Conservation (phyloP, 2,329 filamentous ascomycete species). For the Bisporella sp. region DNA sequence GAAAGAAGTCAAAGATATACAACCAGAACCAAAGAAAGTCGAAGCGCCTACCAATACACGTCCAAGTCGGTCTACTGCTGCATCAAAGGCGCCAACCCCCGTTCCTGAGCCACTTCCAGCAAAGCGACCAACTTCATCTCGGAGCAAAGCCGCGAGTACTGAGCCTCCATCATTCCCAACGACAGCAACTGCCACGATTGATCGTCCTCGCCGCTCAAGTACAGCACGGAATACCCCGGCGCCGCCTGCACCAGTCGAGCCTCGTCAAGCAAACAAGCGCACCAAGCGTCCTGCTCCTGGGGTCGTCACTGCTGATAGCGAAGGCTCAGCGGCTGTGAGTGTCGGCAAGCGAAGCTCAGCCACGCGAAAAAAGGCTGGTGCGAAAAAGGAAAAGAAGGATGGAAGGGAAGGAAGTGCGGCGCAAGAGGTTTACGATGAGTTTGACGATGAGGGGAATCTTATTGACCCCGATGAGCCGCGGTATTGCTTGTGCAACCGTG, state of each 20-base stretch:
- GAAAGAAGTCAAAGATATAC: constrained; percentile 2
- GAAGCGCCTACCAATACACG: constrained; percentile 10
- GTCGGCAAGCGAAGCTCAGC: constrained; percentile 66
- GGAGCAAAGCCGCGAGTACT: constrained; percentile 24
- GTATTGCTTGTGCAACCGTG: constrained; percentile 73
- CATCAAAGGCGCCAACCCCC: constrained; percentile 12
- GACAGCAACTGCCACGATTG: constrained; percentile 16
- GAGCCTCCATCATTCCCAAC: constrained; percentile 14
- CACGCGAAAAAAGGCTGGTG: constrained; percentile 55
- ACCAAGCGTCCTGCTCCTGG: constrained; percentile 66
- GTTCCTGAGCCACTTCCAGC: constrained; percentile 16
- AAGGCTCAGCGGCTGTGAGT: constrained; percentile 48
- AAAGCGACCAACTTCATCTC: constrained; percentile 26
- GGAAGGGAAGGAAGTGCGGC: constrained; percentile 36
- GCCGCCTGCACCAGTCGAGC: constrained; percentile 27
- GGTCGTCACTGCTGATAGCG: constrained; percentile 45
- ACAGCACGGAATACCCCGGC: constrained; percentile 34
- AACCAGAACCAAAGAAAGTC: background rate
- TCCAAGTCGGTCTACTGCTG: constrained; percentile 13
- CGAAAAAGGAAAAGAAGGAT: constrained; percentile 32
- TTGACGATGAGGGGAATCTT: constrained; percentile 60
- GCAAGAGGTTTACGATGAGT: constrained; percentile 47
- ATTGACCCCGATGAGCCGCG: constrained; percentile 70
- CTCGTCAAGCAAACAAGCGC: constrained; percentile 45
- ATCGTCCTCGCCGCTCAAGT: constrained; percentile 27